phyloP scores from a whole-genome alignment of 441 rosid species.

The Arabidopsis hybrid region DNA sequence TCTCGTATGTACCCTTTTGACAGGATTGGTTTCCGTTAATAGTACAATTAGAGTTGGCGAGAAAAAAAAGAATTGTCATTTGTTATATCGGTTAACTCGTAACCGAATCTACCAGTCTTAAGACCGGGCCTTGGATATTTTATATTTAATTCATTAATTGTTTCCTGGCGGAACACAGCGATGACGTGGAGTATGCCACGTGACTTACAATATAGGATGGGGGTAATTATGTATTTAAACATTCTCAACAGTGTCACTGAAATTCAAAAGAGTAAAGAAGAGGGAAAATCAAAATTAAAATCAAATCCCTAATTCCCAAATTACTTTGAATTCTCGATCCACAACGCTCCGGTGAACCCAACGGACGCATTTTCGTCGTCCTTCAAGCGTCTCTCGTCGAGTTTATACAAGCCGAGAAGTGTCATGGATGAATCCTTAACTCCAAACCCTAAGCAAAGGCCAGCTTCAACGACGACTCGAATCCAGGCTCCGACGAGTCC shows the following conservation, averaged over 20 bases:
- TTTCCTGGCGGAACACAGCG: background rate
- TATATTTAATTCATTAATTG: no score
- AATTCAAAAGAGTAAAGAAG: slow-evolving; percentile 43
- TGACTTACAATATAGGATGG: background rate
- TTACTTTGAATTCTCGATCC: slow-evolving; percentile 28
- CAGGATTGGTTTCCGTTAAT: background rate
- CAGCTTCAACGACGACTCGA: slow-evolving; percentile 51
- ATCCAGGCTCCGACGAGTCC: slow-evolving; percentile 81
- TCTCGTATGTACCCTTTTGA: background rate
- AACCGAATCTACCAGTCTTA: background rate
- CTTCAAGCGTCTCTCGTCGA: background rate
- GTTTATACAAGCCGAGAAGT: background rate
- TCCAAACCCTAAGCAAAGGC: slow-evolving; percentile 70
- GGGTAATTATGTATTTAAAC: slow-evolving; percentile 19
- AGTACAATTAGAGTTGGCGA: background rate
- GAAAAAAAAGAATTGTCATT: background rate
- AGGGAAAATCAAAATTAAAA: slow-evolving; percentile 40
- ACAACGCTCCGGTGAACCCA: slow-evolving; percentile 11
- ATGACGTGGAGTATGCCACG: slow-evolving; percentile 18
- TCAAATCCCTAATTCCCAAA: slow-evolving; percentile 42
- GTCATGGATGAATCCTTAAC: slow-evolving; percentile 71
- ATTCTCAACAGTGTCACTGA: slow-evolving; percentile 12
- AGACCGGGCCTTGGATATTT: background rate
- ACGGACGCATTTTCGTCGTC: slow-evolving; percentile 23
- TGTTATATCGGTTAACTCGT: background rate